Conservation (phyloP, 2,329 filamentous ascomycete genomes). For the Fusarium bulbicola region DNA sequence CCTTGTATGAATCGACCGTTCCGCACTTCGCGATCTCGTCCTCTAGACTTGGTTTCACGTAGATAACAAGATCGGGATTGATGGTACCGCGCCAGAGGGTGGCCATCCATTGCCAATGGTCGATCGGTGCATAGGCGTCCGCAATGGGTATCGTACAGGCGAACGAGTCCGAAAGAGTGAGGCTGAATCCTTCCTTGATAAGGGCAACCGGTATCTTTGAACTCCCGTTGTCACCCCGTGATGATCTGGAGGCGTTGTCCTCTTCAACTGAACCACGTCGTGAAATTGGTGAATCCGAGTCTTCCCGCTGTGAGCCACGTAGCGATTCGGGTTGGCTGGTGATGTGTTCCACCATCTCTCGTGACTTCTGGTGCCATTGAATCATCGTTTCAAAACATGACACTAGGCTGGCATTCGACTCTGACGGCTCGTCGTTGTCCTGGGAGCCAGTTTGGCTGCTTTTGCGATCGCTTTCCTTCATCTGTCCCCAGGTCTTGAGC, state of each 20-base stretch:
- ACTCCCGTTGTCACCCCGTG: conserved; percentile 13
- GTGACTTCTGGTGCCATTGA: conserved; percentile 79
- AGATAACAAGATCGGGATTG: conserved; percentile 82
- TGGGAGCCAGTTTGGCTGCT: conserved; percentile 14
- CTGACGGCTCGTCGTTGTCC: conserved; percentile 21
- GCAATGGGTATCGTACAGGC: conserved; percentile 77
- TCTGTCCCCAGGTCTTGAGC: conserved; percentile 57
- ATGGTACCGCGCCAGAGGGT: conserved; percentile 90
- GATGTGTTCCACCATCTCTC: conserved; percentile 70
- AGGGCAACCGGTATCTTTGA: conserved; percentile 73
- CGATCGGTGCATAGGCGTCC: conserved; percentile 81
- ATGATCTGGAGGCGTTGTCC: background rate
- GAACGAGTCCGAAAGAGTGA: conserved; percentile 80
- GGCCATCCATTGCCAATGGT: conserved; percentile 98
- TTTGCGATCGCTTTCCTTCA: conserved; percentile 31
- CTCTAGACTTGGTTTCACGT: conserved; percentile 58
- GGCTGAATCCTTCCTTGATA: conserved; percentile 79
- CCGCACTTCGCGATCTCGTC: conserved; percentile 51
- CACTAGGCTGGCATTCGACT: conserved; percentile 55
- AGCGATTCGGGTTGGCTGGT: conserved; percentile 41
- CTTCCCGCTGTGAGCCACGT: conserved; percentile 9
- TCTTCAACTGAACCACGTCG: conserved; percentile 22
- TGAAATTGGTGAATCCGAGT: conserved; percentile 5
- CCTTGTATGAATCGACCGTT: conserved; percentile 64
- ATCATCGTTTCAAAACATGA: conserved; percentile 74